Conservation (phyloP, 148 eudicot genomes). For the Chenopodium album region DNA sequence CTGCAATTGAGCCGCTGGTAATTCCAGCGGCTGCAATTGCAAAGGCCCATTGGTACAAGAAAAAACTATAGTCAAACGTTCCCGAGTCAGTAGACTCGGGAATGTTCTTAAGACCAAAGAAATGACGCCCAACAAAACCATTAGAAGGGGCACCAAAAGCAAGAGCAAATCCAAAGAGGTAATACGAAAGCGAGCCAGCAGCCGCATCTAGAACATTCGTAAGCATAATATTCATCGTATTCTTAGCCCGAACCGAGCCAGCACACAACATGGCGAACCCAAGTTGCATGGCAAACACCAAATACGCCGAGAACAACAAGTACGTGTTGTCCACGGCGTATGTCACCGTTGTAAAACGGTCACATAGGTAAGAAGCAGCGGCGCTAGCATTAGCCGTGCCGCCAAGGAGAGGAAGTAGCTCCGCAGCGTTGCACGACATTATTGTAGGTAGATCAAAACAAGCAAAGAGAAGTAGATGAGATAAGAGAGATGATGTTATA, state of each 20-base stretch:
- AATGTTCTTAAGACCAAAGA: constrained; percentile 32
- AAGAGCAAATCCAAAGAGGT: constrained; percentile 51
- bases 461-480: no score
- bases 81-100: constrained; percentile 17
- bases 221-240: constrained; percentile 62
- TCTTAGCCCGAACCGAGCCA: constrained; percentile 56
- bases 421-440: constrained; percentile 36
- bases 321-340: constrained; percentile 50
- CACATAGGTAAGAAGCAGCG: constrained; percentile 39
- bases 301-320: constrained; percentile 52
- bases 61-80: constrained; percentile 35
- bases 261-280: constrained; percentile 67
- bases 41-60: constrained; percentile 47
- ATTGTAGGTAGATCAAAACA: neutral
- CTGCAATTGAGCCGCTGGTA: constrained; percentile 48
- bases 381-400: constrained; percentile 35
- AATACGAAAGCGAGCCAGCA: constrained; percentile 52
- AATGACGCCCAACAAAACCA: constrained; percentile 45
- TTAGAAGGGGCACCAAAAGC: constrained; percentile 46
- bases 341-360: constrained; percentile 36
- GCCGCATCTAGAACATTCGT: constrained; percentile 61
- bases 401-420: constrained; percentile 32
- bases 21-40: constrained; percentile 54
- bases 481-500: no score
- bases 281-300: constrained; percentile 56